Conservation (phyloP, 352 stramenopile species). For the Discostella stelligera region DNA sequence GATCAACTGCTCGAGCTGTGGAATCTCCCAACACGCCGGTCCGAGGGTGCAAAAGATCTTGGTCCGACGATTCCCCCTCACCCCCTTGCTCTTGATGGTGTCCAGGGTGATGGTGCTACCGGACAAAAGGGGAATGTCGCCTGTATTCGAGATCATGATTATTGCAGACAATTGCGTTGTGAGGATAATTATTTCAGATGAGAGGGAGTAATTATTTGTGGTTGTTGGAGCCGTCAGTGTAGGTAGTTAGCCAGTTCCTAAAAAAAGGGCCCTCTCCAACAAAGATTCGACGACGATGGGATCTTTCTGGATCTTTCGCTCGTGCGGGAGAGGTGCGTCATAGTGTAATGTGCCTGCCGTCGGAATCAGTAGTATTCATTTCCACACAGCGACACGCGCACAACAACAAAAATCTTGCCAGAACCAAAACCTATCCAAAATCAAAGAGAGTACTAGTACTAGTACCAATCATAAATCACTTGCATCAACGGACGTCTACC, state of each 20-base stretch:
- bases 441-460: background rate
- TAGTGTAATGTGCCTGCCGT: too few relatives aligned
- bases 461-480: background rate
- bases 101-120: constrained; percentile 67
- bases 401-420: background rate
- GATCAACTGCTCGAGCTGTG: constrained; percentile 89
- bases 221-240: too few relatives aligned
- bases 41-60: constrained; percentile 99
- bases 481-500: background rate
- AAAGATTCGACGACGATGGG: background rate
- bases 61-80: constrained; percentile 85
- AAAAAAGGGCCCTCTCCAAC: too few relatives aligned
- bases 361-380: too few relatives aligned
- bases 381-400: too few relatives aligned
- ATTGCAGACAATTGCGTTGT: background rate
- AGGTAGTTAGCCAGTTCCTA: too few relatives aligned
- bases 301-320: background rate
- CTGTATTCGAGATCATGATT: constrained; percentile 45
- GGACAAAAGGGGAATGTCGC: constrained; percentile 57
- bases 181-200: too few relatives aligned
- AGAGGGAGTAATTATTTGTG: too few relatives aligned
- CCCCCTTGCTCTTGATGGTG: constrained; percentile 53
- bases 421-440: background rate
- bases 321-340: background rate
- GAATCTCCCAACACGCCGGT: constrained; percentile 94